These are phyloP conservation scores for Nepenthes alata DNA, from an alignment of 179 eudicot species.

Conservation along the genomic window DNA sequence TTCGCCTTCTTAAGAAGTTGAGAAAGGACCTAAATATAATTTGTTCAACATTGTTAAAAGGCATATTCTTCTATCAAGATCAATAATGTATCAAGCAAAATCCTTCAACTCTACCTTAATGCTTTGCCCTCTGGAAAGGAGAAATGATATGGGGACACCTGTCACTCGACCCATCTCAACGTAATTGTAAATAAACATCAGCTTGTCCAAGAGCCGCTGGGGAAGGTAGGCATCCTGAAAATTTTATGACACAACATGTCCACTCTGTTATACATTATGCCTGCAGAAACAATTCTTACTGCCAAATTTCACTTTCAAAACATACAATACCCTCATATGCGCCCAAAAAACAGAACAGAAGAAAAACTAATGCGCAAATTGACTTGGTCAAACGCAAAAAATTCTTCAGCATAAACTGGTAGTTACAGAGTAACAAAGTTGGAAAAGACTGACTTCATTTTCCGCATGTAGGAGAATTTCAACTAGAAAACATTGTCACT, in stretches of 20 bases:
- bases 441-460: too few species aligned
- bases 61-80: neutral
- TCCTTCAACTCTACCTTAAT: slow-evolving; percentile 51
- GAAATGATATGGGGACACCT: slow-evolving; percentile 98
- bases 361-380: too few species aligned
- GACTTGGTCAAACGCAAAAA: too few species aligned
- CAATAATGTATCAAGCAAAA: neutral
- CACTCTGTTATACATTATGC: too few species aligned
- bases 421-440: too few species aligned
- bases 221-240: slow-evolving; percentile 99
- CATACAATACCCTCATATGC: too few species aligned
- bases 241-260: neutral
- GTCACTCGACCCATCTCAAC: slow-evolving; percentile 99
- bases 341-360: too few species aligned
- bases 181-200: slow-evolving; percentile 93
- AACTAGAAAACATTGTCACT: too few species aligned
- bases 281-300: too few species aligned
- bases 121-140: slow-evolving; percentile 96
- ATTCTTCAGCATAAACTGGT: too few species aligned
- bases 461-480: too few species aligned
- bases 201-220: slow-evolving; percentile 92
- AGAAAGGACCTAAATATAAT: slow-evolving; percentile 71
- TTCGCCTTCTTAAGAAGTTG: slow-evolving; percentile 91
- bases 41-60: neutral
- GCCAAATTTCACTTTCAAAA: too few species aligned